Conservation (phyloP, 768 basidiomycete species). For the Collybia nuda region DNA sequence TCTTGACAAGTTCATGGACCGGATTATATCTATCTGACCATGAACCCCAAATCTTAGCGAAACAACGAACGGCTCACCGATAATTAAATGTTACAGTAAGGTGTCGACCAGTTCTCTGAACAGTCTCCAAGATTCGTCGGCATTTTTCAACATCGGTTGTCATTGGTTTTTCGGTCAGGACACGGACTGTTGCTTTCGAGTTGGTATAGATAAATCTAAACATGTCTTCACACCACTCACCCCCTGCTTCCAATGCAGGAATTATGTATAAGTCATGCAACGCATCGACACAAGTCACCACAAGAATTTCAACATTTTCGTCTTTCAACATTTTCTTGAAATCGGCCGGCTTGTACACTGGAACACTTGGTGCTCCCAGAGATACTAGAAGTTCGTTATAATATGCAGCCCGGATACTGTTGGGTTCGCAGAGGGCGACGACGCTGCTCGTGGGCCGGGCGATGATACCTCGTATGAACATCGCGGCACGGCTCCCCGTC, state of each 20-base stretch:
- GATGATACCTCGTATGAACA: constrained; percentile 47
- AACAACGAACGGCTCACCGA: constrained; percentile 19
- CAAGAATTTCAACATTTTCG: constrained; percentile 44
- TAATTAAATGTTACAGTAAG: constrained; percentile 44
- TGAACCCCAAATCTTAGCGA: not conserved
- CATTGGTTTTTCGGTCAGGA: constrained; percentile 57
- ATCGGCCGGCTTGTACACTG: constrained; percentile 37
- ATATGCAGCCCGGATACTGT: constrained; percentile 41
- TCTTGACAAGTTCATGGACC: constrained; percentile 48
- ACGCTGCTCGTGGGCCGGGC: constrained; percentile 38
- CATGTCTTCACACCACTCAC: constrained; percentile 18
- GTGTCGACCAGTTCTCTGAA: constrained; percentile 39
- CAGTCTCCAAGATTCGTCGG: constrained; percentile 42
- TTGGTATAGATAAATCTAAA: not conserved
- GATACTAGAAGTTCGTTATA: constrained; percentile 41
- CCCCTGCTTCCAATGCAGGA: constrained; percentile 39
- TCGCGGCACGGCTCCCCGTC: constrained; percentile 39
- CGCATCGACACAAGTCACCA: constrained; percentile 49
- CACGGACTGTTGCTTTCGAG: constrained; percentile 30
- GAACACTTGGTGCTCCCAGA: constrained; percentile 35
- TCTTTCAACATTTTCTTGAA: constrained; percentile 45
- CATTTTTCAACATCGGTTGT: constrained; percentile 50
- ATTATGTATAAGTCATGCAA: constrained; percentile 48
- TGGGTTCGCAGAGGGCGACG: constrained; percentile 49
- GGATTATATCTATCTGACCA: constrained; percentile 38